Percentiles rank a stretch among this genome's conserved stretches.
These are phyloP conservation scores for Halocafeteria seosinensis DNA, from an alignment of 108 stramenopile genomes.

Conservation along the genomic window DNA sequence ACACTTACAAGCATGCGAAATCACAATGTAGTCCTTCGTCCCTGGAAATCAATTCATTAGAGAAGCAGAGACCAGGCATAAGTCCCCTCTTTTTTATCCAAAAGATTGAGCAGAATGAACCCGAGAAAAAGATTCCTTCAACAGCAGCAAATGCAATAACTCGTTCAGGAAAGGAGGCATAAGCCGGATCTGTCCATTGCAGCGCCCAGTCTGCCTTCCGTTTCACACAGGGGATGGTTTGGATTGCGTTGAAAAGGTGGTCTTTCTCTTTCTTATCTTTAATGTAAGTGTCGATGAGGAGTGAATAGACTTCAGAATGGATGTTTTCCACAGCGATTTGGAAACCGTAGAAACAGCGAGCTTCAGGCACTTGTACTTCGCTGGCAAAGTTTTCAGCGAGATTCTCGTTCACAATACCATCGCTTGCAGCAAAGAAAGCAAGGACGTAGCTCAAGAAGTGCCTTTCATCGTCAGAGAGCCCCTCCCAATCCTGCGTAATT, in stretches of 20 bases:
- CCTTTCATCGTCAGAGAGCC: conserved; percentile 68
- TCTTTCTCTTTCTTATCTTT: conserved; percentile 56
- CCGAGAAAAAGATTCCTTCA: conserved; percentile 98
- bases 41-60: conserved; percentile 89
- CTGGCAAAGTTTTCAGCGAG: conserved; percentile 86
- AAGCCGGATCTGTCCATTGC: conserved; percentile 65
- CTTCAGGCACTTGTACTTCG: conserved; percentile 83
- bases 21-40: conserved; percentile 92
- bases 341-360: conserved; percentile 98
- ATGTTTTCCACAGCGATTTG: conserved; percentile 99
- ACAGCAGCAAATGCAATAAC: conserved; percentile 95
- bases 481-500: conserved; percentile 70
- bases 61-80: conserved; percentile 96
- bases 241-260: conserved; percentile 66
- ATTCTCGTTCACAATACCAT: conserved; percentile 99
- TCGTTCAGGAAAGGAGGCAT: conserved; percentile 87
- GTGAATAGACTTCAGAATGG: conserved; percentile 89
- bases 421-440: conserved; percentile 96
- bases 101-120: conserved; percentile 95
- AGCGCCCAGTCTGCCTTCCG: conserved; percentile 97
- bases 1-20: conserved; percentile 83
- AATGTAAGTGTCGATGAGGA: conserved; percentile 97
- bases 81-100: conserved; percentile 99
- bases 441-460: conserved; percentile 93
- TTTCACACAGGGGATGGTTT: conserved; percentile 76